phyloP scores from a whole-genome alignment of 2,329 filamentous ascomycete genomes.

The Diplodia scrobiculata region DNA sequence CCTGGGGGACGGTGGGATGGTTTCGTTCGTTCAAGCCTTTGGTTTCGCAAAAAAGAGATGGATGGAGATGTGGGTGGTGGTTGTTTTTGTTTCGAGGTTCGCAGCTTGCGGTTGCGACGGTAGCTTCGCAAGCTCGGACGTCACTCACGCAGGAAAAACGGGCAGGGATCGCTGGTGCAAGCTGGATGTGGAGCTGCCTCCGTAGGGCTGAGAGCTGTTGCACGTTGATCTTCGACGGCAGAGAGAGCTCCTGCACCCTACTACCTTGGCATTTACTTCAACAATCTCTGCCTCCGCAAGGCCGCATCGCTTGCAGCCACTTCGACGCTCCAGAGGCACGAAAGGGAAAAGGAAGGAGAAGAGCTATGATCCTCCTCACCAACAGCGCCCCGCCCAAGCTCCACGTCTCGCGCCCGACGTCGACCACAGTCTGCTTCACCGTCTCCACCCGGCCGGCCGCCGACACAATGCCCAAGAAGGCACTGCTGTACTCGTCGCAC shows the following conservation, averaged over 20 bases:
- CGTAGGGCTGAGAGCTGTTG: constrained; percentile 18
- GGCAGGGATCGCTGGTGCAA: constrained; percentile 1
- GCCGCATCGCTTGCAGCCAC: neutral
- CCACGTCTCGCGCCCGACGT: constrained; percentile 51
- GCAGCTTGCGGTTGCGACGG: neutral
- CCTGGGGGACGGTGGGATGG: neutral
- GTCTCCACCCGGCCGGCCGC: constrained; percentile 73
- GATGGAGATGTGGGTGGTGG: neutral
- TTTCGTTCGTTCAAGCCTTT: neutral
- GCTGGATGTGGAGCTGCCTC: neutral
- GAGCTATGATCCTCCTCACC: constrained; percentile 21
- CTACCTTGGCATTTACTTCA: neutral
- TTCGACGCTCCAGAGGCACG: neutral
- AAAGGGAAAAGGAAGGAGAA: neutral
- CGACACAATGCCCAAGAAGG: constrained; percentile 49
- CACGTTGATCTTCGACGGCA: neutral
- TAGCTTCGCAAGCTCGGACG: constrained; percentile 14
- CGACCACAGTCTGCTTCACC: constrained; percentile 88
- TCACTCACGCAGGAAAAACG: neutral
- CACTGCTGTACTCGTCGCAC: constrained; percentile 48
- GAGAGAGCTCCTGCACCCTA: neutral
- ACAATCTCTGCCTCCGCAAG: neutral
- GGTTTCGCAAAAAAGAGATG: neutral
- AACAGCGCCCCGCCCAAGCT: constrained; percentile 23
- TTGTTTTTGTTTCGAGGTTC: constrained; percentile 4